phyloP scores from a whole-genome alignment of 2,329 filamentous ascomycete genomes.

The Trichoderma hamatum region DNA sequence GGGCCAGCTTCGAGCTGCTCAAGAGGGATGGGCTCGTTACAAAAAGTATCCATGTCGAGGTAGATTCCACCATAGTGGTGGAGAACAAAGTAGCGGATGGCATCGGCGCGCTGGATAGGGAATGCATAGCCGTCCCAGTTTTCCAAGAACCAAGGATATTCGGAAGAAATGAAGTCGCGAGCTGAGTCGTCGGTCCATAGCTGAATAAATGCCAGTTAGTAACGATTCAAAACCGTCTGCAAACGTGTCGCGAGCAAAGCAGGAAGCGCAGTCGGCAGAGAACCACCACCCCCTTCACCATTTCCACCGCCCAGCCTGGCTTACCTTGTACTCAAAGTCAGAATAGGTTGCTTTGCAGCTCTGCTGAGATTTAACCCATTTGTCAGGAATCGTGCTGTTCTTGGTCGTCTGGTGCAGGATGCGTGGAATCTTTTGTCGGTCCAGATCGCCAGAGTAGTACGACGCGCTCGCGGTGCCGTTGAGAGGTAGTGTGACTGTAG shows the following conservation, averaged over 20 bases:
- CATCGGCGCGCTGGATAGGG: slow-evolving; percentile 76
- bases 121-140: slow-evolving; percentile 75
- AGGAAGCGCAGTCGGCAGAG: not conserved
- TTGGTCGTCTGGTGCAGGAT: slow-evolving; percentile 10
- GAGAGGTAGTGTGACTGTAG: not conserved
- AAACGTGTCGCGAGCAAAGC: not conserved
- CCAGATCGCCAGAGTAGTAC: not conserved
- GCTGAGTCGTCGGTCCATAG: slow-evolving; percentile 76
- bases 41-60: slow-evolving; percentile 67
- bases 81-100: slow-evolving; percentile 79
- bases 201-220: slow-evolving; percentile 42
- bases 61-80: slow-evolving; percentile 79
- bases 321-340: slow-evolving; percentile 22
- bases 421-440: slow-evolving; percentile 7
- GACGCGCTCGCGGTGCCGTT: not conserved
- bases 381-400: slow-evolving; percentile 5
- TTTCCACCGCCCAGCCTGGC: not conserved
- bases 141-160: slow-evolving; percentile 78
- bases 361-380: slow-evolving; percentile 13
- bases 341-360: slow-evolving; percentile 9
- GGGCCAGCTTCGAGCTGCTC: slow-evolving; percentile 16
- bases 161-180: slow-evolving; percentile 69
- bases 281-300: not conserved
- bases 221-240: not conserved
- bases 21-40: slow-evolving; percentile 16